Evolutionary conservation across 2,329 filamentous ascomycete species (phyloP), one percentile per base, ranked within the genome.

Genomic region (Alternaria sp.): DNA sequence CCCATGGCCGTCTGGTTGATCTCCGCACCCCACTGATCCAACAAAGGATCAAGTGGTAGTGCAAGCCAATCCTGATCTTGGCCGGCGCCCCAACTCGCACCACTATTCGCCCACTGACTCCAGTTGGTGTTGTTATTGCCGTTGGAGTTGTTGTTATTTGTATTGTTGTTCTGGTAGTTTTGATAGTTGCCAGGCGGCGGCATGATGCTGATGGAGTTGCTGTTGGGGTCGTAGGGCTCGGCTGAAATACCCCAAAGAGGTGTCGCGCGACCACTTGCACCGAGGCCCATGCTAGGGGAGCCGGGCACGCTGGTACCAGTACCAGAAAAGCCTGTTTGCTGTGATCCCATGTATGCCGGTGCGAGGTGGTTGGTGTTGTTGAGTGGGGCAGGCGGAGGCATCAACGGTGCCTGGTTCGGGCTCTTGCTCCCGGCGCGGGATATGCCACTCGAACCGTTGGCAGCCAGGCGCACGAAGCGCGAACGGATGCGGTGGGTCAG

Each of bases 401-500:
- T 79, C 46, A 76, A 63, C 3, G 77, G 76, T n/a, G 71, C 73
- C 53, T 71, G 67, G 45, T 74, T 49, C 1, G 76, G 77, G 5
- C 69, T 71, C 44, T 69, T 63, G 21, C 70, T 74, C 21, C 72
- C 73, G 1, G 73, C 72, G 45, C 79, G 72, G 6, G 79, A 81
- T n/a, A 85, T 81, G 9, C 73, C 75, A 7, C 69, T 67, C 15
- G 73, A 75, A 50, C 85, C 84, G 57, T 81, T 82, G 5, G 85
- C 85, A 9, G 85, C 82, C 62, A 89, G 85, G 26, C 86, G 85
- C 21, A 89, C 82, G 71, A 96, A 93, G 7, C 91, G 87, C 69
- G 90, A 89, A 57, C 91, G 87, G 66, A 95, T 85, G 23, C 91
- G 86, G 63, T 90, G 89, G 0, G 91, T 93, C 44, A 96, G 82